These are phyloP conservation scores for Penicillium flavigenum DNA, from an alignment of 495 filamentous ascomycete species.

Conservation along the genomic window DNA sequence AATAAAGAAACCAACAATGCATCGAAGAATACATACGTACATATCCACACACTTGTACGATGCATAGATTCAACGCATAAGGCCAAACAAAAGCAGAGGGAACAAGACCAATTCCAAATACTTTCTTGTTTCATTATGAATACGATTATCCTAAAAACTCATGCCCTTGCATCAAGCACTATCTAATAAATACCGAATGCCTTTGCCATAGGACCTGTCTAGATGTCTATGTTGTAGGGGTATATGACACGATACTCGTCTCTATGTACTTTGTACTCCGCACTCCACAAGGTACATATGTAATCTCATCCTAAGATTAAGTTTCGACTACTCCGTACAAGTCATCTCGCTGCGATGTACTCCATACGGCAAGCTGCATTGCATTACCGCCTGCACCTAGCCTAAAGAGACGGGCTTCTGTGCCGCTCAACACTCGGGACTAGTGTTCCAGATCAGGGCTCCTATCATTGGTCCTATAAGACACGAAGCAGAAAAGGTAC, in stretches of 20 bases:
- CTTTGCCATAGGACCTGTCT: neutral
- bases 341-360: constrained; percentile 20
- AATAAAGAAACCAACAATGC: neutral
- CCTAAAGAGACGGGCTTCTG: constrained; percentile 19
- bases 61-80: neutral
- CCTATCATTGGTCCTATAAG: constrained; percentile 5
- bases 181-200: neutral
- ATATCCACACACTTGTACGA: neutral
- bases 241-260: constrained; percentile 3
- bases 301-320: neutral
- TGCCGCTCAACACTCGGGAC: constrained; percentile 1
- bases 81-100: neutral
- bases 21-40: neutral
- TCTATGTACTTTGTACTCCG: neutral
- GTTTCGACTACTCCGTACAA: constrained; percentile 3
- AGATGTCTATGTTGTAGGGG: neutral
- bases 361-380: constrained; percentile 30
- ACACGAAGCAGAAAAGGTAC: constrained; percentile 1
- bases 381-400: constrained; percentile 28
- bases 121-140: neutral
- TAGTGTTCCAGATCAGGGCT: neutral
- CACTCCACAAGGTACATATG: neutral
- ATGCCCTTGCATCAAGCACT: neutral
- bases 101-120: neutral
- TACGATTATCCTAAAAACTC: neutral